Evolutionary conservation across 345 rosid genomes (phyloP).

Genomic region (Eucalyptus sideroxylon): DNA sequence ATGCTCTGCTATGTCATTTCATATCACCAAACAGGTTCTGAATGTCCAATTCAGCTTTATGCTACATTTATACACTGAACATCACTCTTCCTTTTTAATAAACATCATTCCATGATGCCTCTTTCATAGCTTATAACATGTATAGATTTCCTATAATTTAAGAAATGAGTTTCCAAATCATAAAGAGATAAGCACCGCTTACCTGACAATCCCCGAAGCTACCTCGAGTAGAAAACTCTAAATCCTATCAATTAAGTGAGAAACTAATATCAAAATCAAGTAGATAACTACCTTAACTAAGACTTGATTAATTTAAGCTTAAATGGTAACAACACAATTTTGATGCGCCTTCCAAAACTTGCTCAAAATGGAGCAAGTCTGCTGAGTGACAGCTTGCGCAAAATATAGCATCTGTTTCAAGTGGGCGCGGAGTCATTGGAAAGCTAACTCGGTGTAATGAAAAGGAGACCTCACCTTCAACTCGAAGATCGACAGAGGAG

Average conservation of each 20-base stretch:
- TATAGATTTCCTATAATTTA: background rate
- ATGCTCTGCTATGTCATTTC: background rate
- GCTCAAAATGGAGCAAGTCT: background rate
- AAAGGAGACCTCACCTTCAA: background rate
- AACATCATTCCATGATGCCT: background rate
- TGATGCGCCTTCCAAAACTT: background rate
- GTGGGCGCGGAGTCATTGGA: background rate
- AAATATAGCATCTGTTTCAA: background rate
- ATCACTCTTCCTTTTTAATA: background rate
- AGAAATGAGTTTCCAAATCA: background rate
- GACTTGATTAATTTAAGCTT: background rate
- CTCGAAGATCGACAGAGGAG: background rate
- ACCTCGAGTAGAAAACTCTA: background rate
- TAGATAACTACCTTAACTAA: background rate
- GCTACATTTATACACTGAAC: background rate
- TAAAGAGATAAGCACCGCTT: background rate
- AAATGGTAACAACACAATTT: background rate
- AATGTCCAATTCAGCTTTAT: background rate
- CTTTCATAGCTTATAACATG: background rate
- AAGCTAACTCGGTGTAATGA: background rate
- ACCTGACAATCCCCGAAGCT: background rate
- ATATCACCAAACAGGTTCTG: background rate
- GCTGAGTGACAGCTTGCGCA: background rate
- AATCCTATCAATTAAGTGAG: background rate
- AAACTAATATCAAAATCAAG: background rate